Conservation (phyloP, 2,329 filamentous ascomycete species). For the Pyrenochaeta sp. region DNA sequence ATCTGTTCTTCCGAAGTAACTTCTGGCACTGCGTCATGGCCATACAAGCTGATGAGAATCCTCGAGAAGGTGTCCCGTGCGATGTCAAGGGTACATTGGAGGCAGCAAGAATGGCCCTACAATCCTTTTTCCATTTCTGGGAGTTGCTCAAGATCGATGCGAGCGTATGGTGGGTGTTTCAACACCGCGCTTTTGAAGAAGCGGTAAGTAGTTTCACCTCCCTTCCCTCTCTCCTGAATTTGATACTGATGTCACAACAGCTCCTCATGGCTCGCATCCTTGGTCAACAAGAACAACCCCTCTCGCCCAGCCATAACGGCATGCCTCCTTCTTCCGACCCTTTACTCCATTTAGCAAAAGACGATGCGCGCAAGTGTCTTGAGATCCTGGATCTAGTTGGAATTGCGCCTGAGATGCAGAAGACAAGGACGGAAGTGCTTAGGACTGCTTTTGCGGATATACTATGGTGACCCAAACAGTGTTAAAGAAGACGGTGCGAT, state of each 20-base stretch:
- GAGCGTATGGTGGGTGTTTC: constrained; percentile 85
- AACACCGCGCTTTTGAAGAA: constrained; percentile 81
- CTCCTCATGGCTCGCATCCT: constrained; percentile 52
- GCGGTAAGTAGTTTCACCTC: constrained; percentile 64
- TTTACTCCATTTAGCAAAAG: constrained; percentile 50
- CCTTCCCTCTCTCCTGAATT: background rate
- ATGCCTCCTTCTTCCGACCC: constrained; percentile 42
- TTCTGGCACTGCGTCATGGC: constrained; percentile 86
- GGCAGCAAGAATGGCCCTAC: constrained; percentile 77
- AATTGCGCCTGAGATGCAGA: constrained; percentile 58
- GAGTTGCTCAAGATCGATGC: constrained; percentile 74
- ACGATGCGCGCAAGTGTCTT: constrained; percentile 55
- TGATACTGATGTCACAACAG: constrained; percentile 4
- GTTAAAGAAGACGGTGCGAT: background rate
- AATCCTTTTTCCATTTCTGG: constrained; percentile 77
- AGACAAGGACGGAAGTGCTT: constrained; percentile 57
- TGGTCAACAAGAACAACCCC: constrained; percentile 44
- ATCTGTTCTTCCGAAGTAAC: constrained; percentile 80
- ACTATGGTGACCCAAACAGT: constrained; percentile 32
- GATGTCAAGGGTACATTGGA: constrained; percentile 76
- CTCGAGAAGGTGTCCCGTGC: constrained; percentile 58
- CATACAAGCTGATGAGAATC: constrained; percentile 74
- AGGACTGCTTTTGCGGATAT: constrained; percentile 55
- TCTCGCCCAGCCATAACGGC: constrained; percentile 35
- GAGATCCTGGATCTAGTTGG: constrained; percentile 57